These are phyloP conservation scores for Mycena rosella DNA, from an alignment of 768 basidiomycete genomes.

Conservation along the genomic window DNA sequence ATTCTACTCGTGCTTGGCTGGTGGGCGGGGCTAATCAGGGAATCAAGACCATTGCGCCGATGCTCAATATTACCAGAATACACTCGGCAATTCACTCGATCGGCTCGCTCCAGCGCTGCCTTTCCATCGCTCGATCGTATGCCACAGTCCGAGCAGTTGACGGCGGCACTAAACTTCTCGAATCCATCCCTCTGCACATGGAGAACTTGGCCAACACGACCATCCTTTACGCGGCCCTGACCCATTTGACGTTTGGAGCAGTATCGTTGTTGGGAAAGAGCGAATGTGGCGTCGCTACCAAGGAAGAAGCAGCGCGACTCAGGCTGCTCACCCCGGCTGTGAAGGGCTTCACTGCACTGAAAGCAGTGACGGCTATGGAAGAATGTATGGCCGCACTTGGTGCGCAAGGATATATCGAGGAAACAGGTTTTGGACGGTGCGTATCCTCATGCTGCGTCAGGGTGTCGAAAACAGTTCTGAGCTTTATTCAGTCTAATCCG, in stretches of 20 bases:
- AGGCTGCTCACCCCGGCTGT: conserved; percentile 75
- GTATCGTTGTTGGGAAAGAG: conserved; percentile 69
- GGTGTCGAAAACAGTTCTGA: not conserved
- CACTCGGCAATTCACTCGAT: conserved; percentile 72
- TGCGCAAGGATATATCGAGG: conserved; percentile 87
- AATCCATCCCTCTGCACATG: conserved; percentile 72
- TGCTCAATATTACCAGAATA: conserved; percentile 82
- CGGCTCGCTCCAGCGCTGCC: conserved; percentile 69
- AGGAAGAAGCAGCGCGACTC: conserved; percentile 64
- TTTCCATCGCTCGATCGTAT: conserved; percentile 74
- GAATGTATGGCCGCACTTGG: conserved; percentile 81
- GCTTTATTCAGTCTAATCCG: conserved; percentile 60
- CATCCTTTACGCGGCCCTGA: conserved; percentile 74
- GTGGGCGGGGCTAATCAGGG: conserved; percentile 70
- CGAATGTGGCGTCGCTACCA: conserved; percentile 65
- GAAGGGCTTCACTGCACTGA: conserved; percentile 78
- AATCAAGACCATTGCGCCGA: conserved; percentile 74
- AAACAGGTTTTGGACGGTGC: conserved; percentile 74
- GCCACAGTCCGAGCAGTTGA: conserved; percentile 68
- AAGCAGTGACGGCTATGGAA: conserved; percentile 71
- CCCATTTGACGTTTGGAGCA: conserved; percentile 72
- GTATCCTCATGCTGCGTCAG: conserved; percentile 14
- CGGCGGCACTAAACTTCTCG: conserved; percentile 62
- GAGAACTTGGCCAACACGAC: conserved; percentile 72
- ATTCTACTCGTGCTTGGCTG: conserved; percentile 69